phyloP scores from a whole-genome alignment of 257 asterid genomes.

The Nicotiana sylvestris region DNA sequence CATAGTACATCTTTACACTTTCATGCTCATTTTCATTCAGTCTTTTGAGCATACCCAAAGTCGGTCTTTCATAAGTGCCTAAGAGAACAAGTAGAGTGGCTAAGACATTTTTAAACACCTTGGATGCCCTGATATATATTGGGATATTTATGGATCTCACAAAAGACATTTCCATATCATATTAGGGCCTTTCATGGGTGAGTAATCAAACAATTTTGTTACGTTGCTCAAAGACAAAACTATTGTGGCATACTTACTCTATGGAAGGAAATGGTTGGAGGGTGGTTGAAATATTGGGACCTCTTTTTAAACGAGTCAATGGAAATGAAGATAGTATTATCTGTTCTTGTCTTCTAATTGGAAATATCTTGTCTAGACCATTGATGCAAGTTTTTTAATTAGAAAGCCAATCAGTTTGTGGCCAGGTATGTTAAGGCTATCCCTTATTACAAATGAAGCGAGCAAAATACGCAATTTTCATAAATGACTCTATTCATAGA shows the following conservation, averaged over 20 bases:
- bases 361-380: constrained; percentile 33
- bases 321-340: background rate
- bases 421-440: no score
- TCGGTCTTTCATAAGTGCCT: background rate
- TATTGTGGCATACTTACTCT: background rate
- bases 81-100: background rate
- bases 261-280: background rate
- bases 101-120: background rate
- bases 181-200: background rate
- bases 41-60: no score
- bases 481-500: no score
- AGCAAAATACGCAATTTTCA: no score
- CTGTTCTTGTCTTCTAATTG: background rate
- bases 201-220: background rate
- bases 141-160: background rate
- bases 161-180: background rate
- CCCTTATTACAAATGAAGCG: no score
- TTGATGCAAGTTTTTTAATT: no score
- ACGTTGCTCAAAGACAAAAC: background rate
- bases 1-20: no score
- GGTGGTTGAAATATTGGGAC: background rate
- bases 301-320: background rate
- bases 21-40: no score
- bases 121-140: background rate
- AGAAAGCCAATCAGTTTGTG: no score